phyloP scores from a whole-genome alignment of 2,329 filamentous ascomycete species.

The Trichoderma arundinaceum region DNA sequence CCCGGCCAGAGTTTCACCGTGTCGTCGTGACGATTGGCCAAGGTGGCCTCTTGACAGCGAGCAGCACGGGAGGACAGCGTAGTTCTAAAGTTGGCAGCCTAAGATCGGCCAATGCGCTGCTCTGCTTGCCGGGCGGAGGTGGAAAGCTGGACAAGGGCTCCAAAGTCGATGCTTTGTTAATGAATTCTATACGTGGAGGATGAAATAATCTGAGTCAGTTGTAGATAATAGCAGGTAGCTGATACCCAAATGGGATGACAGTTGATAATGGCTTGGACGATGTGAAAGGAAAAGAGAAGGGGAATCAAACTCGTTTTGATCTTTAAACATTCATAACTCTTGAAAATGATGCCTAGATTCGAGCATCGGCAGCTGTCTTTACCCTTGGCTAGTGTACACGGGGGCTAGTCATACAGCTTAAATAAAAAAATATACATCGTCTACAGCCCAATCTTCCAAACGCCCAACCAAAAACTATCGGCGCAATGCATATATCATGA shows the following conservation, averaged over 20 bases:
- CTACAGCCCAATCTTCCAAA: conserved; percentile 48
- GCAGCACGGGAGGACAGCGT: conserved; percentile 86
- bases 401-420: conserved; percentile 46
- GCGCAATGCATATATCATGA: conserved; percentile 44
- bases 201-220: not conserved
- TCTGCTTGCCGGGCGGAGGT: conserved; percentile 73
- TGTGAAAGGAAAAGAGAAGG: not conserved
- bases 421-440: conserved; percentile 38
- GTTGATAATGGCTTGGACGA: not conserved
- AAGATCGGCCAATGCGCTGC: conserved; percentile 83
- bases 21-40: conserved; percentile 69
- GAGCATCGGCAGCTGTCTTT: conserved; percentile 36
- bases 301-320: not conserved
- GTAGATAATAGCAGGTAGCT: not conserved
- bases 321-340: conserved; percentile 15
- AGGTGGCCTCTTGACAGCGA: conserved; percentile 73
- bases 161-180: conserved; percentile 77
- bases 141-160: conserved; percentile 71
- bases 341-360: conserved; percentile 12
- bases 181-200: conserved; percentile 58
- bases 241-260: not conserved
- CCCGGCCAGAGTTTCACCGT: conserved; percentile 90
- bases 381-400: conserved; percentile 45
- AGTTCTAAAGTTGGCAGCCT: conserved; percentile 90
- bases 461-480: conserved; percentile 49